Evolutionary conservation across 305 asterid species (phyloP), one percentile per base, ranked within the genome.

Genomic region (Coffea humblotiana): DNA sequence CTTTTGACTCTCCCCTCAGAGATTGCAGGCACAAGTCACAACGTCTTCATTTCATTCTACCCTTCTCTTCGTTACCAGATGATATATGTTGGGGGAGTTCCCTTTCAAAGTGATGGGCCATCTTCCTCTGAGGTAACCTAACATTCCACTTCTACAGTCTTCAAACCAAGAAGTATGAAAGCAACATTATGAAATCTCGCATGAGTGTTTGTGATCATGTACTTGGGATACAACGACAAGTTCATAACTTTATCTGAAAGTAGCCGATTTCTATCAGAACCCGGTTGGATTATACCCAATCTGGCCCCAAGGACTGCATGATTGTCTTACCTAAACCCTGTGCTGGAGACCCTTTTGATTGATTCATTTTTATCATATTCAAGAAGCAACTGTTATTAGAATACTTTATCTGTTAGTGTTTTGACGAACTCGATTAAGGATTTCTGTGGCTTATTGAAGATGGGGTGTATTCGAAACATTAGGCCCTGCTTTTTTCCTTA

Each of bases 31-130:
- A 18, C n/a, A 6, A 48, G 9, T 9, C 11, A 27, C 16, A 14
- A 71, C 16, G 64, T 27, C 74, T 52, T 8, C 9, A 10, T 29
- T 25, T 23, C 27, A 9, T 49, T 43, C n/a, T 63, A 25, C 10
- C 47, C 37, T 23, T 47, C 32, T 18, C 40, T 60, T 74, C 43
- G 18, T 18, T 48, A n/a, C 74, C 49, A 15, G 54, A 89, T 93
- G 97, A 93, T 93, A 83, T 90, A 84, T 82, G 95, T 91, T n/a
- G 90, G 75, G 45, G 97, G 94, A 52, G 80, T 54, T 80, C 94
- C 84, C 10, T 81, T 90, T 87, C 51, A 84, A 63, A 79, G 87
- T 5, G 86, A 85, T 58, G 86, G 83, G 23, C 86, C 90, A 72
- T 92, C 83, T 77, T 78, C 85, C 47, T 68, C 92, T 40, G 88